Evolutionary conservation across 2,329 filamentous ascomycete species (phyloP).

Genomic region (Scleromitrula shiraiana): DNA sequence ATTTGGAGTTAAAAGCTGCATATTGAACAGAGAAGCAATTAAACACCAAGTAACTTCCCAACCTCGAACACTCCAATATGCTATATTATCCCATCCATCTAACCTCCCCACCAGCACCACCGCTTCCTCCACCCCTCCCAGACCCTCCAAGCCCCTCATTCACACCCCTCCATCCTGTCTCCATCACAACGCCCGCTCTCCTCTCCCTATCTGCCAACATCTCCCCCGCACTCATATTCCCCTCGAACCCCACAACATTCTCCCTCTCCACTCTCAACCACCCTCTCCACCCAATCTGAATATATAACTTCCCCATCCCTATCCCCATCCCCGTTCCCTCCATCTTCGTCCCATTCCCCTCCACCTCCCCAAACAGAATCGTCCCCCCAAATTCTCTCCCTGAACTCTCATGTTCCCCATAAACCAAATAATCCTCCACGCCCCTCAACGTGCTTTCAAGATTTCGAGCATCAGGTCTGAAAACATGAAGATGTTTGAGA

Average conservation of each 20-base stretch:
- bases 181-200: slow-evolving; percentile 18
- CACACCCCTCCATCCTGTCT: slow-evolving; percentile 21
- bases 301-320: slow-evolving; percentile 8
- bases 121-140: slow-evolving; percentile 12
- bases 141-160: slow-evolving; percentile 16
- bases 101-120: background rate
- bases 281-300: slow-evolving; percentile 24
- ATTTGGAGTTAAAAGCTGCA: no score
- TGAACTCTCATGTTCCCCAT: slow-evolving; percentile 21
- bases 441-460: slow-evolving; percentile 19
- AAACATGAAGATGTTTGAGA: slow-evolving; percentile 27
- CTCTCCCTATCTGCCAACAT: slow-evolving; percentile 19
- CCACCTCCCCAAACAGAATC: slow-evolving; percentile 23
- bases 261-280: slow-evolving; percentile 27
- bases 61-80: no score
- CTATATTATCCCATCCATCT: background rate
- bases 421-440: slow-evolving; percentile 27
- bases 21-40: no score
- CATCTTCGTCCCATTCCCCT: no score
- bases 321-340: slow-evolving; percentile 5
- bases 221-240: slow-evolving; percentile 26
- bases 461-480: slow-evolving; percentile 14
- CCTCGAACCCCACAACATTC: slow-evolving; percentile 17
- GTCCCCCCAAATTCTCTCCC: slow-evolving; percentile 25
- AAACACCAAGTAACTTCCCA: no score